Conservation (phyloP, 805 yeast species). For the Candida peoriensis region DNA sequence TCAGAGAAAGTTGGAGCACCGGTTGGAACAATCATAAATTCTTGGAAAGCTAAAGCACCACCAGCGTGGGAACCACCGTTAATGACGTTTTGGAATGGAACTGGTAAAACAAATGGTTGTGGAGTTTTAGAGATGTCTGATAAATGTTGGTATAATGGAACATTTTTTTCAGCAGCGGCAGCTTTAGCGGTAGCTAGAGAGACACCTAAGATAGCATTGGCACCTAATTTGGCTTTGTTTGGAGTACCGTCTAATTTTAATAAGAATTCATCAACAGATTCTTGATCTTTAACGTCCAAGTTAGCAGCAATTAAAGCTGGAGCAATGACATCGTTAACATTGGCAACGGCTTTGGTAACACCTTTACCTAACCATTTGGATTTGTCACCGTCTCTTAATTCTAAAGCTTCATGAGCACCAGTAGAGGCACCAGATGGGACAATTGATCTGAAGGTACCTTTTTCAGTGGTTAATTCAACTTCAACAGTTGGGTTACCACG, state of each 20-base stretch:
- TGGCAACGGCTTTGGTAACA: conserved; percentile 93
- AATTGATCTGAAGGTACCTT: conserved; percentile 93
- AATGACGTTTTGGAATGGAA: conserved; percentile 97
- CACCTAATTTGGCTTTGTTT: conserved; percentile 96
- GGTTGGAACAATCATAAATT: conserved; percentile 97
- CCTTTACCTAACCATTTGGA: conserved; percentile 99
- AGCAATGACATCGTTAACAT: conserved; percentile 91
- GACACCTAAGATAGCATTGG: conserved; percentile 97
- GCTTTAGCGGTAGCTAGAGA: conserved; percentile 97
- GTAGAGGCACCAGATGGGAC: conserved; percentile 99
- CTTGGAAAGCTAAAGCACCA: conserved; percentile 98
- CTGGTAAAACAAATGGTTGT: conserved; percentile 90
- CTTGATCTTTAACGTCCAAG: conserved; percentile 84
- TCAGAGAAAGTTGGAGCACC: conserved; percentile 88
- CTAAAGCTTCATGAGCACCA: conserved; percentile 97
- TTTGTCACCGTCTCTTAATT: conserved; percentile 97
- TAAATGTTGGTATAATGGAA: conserved; percentile 91
- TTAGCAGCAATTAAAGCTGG: conserved; percentile 84
- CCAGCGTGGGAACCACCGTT: conserved; percentile 99
- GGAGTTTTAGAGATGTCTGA: conserved; percentile 69
- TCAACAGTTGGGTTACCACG: conserved; percentile 99
- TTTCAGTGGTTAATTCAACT: conserved; percentile 90
- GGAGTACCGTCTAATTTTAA: conserved; percentile 90
- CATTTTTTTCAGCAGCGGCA: conserved; percentile 93
- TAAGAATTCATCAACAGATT: conserved; percentile 81